Percentiles rank a stretch among this genome's conserved stretches.
phyloP scores from a whole-genome alignment of 2,329 filamentous ascomycete genomes.

The Dryadomyces sulphureus region DNA sequence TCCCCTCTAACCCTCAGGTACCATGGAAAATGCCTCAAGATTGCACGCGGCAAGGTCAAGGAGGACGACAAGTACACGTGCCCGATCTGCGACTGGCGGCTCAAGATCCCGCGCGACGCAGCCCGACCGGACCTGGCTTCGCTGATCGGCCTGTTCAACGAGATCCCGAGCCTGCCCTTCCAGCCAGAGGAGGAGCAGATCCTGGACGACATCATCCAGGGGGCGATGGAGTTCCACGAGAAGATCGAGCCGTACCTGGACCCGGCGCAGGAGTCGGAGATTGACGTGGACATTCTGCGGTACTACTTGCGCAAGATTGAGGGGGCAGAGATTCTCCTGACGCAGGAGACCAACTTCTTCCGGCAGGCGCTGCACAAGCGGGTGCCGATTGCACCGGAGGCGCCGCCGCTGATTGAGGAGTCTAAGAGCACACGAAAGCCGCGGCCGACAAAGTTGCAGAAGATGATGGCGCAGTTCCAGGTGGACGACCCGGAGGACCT shows the following conservation, averaged over 20 bases:
- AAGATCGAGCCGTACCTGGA: conserved; percentile 73
- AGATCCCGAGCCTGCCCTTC: conserved; percentile 70
- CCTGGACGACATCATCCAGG: conserved; percentile 71
- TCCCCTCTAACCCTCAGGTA: no score
- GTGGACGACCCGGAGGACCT: conserved; percentile 85
- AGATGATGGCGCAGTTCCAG: conserved; percentile 76
- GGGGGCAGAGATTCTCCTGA: conserved; percentile 82
- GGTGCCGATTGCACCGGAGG: conserved; percentile 73
- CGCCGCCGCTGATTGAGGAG: conserved; percentile 73
- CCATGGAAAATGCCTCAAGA: conserved; percentile 95
- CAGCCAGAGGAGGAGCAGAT: conserved; percentile 90
- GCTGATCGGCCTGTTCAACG: conserved; percentile 67
- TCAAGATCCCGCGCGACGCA: conserved; percentile 92
- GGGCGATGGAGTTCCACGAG: conserved; percentile 69
- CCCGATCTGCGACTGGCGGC: conserved; percentile 92
- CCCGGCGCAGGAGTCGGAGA: conserved; percentile 62
- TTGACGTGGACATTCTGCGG: conserved; percentile 68
- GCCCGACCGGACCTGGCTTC: conserved; percentile 92
- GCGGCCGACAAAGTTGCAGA: conserved; percentile 90
- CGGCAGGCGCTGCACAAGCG: conserved; percentile 90
- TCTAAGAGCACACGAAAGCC: conserved; percentile 92
- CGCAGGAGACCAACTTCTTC: conserved; percentile 95
- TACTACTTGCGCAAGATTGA: conserved; percentile 97
- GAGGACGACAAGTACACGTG: conserved; percentile 98
- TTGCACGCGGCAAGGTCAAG: conserved; percentile 92